Percentiles rank a stretch among this genome's conserved stretches.
These are phyloP conservation scores for Pseudocercospora pini-densiflorae DNA, from an alignment of 2,329 filamentous ascomycete genomes.

Conservation along the genomic window DNA sequence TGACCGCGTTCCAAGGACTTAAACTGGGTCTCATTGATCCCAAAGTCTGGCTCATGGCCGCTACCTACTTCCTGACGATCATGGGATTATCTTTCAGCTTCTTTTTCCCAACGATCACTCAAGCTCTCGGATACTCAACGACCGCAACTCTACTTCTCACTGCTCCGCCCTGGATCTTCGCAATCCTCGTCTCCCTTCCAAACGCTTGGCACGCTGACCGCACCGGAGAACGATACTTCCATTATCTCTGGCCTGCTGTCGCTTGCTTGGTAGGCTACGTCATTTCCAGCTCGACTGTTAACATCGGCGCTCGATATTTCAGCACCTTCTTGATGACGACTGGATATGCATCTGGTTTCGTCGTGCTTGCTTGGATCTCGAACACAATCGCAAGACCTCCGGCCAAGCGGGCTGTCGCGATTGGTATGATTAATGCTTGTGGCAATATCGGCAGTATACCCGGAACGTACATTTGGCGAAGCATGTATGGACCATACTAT, in stretches of 20 bases:
- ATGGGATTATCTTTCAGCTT: slow-evolving; percentile 27
- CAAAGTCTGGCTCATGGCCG: slow-evolving; percentile 26
- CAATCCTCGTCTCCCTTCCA: slow-evolving; percentile 36
- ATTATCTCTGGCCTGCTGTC: slow-evolving; percentile 59
- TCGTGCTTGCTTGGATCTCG: slow-evolving; percentile 63
- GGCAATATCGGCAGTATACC: slow-evolving; percentile 25
- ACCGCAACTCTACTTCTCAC: slow-evolving; percentile 42
- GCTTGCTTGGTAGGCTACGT: slow-evolving; percentile 54
- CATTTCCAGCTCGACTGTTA: slow-evolving; percentile 23
- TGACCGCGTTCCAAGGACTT: slow-evolving; percentile 19
- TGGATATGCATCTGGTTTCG: slow-evolving; percentile 16
- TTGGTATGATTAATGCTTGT: slow-evolving; percentile 33
- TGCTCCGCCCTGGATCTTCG: slow-evolving; percentile 42
- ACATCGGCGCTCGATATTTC: slow-evolving; percentile 28
- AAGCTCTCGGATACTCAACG: slow-evolving; percentile 43
- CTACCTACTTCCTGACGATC: slow-evolving; percentile 21
- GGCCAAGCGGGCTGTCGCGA: slow-evolving; percentile 33
- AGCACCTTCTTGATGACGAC: slow-evolving; percentile 21
- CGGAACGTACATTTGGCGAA: slow-evolving; percentile 22
- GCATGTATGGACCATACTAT: slow-evolving; percentile 18
- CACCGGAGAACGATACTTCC: slow-evolving; percentile 44
- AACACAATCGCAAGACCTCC: slow-evolving; percentile 30
- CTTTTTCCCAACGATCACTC: slow-evolving; percentile 44
- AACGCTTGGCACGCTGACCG: slow-evolving; percentile 44
- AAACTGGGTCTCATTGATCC: slow-evolving; percentile 23